Percentiles rank a stretch among this genome's conserved stretches.
phyloP scores from a whole-genome alignment of 1,284 basidiomycete species.

The Irpex sp. region DNA sequence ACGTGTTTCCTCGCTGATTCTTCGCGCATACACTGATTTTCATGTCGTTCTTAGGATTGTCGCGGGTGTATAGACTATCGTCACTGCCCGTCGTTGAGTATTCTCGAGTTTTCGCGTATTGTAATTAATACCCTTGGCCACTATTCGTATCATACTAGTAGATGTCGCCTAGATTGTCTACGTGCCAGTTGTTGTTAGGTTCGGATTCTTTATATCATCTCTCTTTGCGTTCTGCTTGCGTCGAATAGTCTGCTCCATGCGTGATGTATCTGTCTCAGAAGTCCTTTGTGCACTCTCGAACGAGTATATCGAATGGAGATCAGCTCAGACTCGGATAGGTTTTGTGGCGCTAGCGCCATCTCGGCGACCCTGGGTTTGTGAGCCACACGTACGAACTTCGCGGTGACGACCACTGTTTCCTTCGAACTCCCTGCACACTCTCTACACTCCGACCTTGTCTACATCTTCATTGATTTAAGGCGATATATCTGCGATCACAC shows the following conservation, averaged over 20 bases:
- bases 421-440: background rate
- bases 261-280: background rate
- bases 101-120: constrained; percentile 20
- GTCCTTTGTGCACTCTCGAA: too few species aligned
- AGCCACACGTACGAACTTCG: too few species aligned
- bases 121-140: constrained; percentile 20
- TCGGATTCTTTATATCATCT: background rate
- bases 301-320: background rate
- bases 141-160: background rate
- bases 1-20: constrained; percentile 23
- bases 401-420: background rate
- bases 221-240: background rate
- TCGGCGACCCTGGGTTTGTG: too few species aligned
- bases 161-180: constrained; percentile 1
- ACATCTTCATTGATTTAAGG: background rate
- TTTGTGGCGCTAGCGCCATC: background rate
- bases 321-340: background rate
- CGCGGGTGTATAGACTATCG: constrained; percentile 27
- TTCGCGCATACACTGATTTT: background rate
- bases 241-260: background rate
- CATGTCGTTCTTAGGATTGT: constrained; percentile 27
- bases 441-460: background rate
- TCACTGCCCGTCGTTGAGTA: constrained; percentile 1
- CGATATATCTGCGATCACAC: background rate
- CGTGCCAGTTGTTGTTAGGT: background rate